Conservation (phyloP, 805 yeast genomes). For the Zygosaccharomyces rouxii region DNA sequence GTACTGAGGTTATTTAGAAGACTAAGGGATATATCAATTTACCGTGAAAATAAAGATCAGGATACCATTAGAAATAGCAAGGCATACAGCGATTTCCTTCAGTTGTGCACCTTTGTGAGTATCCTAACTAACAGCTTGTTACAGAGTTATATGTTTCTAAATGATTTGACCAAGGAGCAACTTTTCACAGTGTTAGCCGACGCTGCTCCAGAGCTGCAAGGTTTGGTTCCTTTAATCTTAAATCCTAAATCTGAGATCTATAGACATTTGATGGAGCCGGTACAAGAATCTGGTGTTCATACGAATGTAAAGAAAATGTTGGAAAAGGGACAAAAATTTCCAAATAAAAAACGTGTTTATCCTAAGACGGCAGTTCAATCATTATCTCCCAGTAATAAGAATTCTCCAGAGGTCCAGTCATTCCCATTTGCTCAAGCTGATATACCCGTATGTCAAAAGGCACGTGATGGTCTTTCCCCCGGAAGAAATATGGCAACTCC, state of each 20-base stretch:
- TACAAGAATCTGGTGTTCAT: conserved; percentile 29
- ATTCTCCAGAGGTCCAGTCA: background rate
- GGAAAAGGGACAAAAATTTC: conserved; percentile 7
- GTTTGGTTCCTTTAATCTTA: conserved; percentile 11
- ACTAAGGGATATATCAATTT: conserved; percentile 11
- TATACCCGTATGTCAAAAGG: background rate
- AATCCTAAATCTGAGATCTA: conserved; percentile 25
- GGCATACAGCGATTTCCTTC: conserved; percentile 15
- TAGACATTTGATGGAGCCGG: conserved; percentile 23
- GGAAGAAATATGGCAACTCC: background rate
- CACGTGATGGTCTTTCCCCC: background rate
- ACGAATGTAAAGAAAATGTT: conserved; percentile 22
- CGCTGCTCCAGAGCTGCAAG: conserved; percentile 51
- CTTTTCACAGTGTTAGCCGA: conserved; percentile 58
- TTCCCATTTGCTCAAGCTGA: background rate
- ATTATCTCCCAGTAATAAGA: conserved; percentile 3
- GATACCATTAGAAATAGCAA: conserved; percentile 15
- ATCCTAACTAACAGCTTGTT: conserved; percentile 19
- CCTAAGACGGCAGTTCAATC: conserved; percentile 12
- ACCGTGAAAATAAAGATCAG: conserved; percentile 10
- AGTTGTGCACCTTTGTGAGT: conserved; percentile 18
- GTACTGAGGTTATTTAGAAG: conserved; percentile 15
- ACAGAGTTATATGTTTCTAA: conserved; percentile 12
- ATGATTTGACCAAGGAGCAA: conserved; percentile 51
- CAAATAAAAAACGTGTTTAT: conserved; percentile 2